Conservation (phyloP, 129 eudicot genomes). For the Artemisia tridentata region DNA sequence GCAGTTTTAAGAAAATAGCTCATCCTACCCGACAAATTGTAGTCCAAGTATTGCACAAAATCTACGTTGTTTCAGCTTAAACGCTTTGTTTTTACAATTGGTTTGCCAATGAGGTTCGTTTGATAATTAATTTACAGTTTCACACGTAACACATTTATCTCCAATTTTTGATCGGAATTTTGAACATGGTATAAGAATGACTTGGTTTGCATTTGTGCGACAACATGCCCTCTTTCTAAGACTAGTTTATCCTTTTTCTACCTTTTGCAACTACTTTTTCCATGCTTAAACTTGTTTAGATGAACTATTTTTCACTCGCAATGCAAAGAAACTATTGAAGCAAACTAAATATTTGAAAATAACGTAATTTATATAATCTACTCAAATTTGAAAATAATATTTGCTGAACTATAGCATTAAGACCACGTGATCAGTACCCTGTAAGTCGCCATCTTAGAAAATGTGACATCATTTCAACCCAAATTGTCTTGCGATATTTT, state of each 20-base stretch:
- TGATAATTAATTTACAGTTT: constrained; percentile 10
- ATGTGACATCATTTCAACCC: no score
- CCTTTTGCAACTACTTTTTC: neutral
- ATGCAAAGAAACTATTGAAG: no score
- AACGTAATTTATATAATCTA: no score
- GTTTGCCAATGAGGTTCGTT: constrained; percentile 11
- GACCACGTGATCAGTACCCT: no score
- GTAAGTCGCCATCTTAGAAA: no score
- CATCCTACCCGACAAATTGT: constrained; percentile 12
- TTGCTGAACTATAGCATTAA: no score
- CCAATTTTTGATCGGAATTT: neutral
- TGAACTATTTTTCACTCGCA: no score
- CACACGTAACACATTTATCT: neutral
- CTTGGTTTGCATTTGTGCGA: no score
- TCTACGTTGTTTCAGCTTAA: constrained; percentile 10
- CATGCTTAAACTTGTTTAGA: neutral
- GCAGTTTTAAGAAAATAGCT: constrained; percentile 16
- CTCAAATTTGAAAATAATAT: no score
- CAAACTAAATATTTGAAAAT: no score
- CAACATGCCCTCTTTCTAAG: neutral
- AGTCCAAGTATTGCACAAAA: neutral
- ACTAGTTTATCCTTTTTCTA: neutral
- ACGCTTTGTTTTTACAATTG: constrained; percentile 11
- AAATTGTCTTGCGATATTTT: no score
- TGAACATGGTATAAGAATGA: neutral